These are phyloP conservation scores for Paecilomyces sp. DNA, from an alignment of 2,329 filamentous ascomycete species.

Conservation along the genomic window DNA sequence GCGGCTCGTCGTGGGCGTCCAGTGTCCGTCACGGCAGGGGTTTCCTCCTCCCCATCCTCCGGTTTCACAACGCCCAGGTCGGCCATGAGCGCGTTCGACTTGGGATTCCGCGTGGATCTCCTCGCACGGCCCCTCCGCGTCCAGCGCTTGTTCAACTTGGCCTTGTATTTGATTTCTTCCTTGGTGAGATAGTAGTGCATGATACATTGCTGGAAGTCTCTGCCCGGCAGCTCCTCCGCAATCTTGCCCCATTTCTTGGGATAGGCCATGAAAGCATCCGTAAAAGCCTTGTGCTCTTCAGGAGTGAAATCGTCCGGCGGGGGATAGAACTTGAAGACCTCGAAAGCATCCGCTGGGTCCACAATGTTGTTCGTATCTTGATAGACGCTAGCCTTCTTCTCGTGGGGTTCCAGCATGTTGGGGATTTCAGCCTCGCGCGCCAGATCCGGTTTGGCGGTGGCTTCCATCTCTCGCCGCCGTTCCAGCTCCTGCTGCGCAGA, in stretches of 20 bases:
- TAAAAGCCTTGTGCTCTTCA: conserved; percentile 40
- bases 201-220: conserved; percentile 43
- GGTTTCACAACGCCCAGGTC: conserved; percentile 38
- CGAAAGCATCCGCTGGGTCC: conserved; percentile 29
- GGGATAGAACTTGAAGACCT: conserved; percentile 39
- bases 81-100: conserved; percentile 43
- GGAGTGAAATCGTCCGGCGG: conserved; percentile 41
- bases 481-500: conserved; percentile 42
- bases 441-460: conserved; percentile 37
- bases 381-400: conserved; percentile 33
- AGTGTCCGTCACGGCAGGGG: conserved; percentile 41
- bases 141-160: conserved; percentile 40
- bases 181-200: conserved; percentile 46
- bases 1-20: conserved; percentile 43
- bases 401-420: conserved; percentile 38
- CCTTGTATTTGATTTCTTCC: conserved; percentile 43
- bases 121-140: conserved; percentile 34
- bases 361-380: conserved; percentile 41
- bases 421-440: conserved; percentile 41
- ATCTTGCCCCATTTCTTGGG: conserved; percentile 48
- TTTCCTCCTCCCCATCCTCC: conserved; percentile 38
- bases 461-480: conserved; percentile 35
- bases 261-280: conserved; percentile 39
- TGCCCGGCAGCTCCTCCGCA: conserved; percentile 38
- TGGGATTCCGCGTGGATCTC: conserved; percentile 29